These are phyloP conservation scores for Pythium sp. DNA, from an alignment of 352 stramenopile species.

Conservation along the genomic window DNA sequence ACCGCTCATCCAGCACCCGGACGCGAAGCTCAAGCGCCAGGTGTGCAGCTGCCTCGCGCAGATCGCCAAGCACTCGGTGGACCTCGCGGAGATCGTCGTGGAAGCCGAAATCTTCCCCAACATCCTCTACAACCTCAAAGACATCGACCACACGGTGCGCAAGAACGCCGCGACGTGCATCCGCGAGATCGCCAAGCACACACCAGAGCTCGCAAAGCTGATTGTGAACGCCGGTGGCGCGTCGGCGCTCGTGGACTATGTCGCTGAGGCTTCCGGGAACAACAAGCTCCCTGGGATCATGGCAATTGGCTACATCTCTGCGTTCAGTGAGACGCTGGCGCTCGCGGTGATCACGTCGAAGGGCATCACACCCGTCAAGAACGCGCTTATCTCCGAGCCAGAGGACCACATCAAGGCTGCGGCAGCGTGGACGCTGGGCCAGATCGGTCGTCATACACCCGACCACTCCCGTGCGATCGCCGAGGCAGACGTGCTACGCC, in stretches of 20 bases:
- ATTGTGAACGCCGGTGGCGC: constrained; percentile 95
- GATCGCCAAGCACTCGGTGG: constrained; percentile 95
- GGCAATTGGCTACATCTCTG: constrained; percentile 94
- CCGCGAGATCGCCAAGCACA: constrained; percentile 94
- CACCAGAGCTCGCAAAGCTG: constrained; percentile 93
- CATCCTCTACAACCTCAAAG: constrained; percentile 94
- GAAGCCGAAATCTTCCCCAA: constrained; percentile 96
- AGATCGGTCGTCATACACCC: constrained; percentile 93
- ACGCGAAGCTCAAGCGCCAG: constrained; percentile 93
- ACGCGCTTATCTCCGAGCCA: constrained; percentile 90
- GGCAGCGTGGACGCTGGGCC: constrained; percentile 93
- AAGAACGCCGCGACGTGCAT: constrained; percentile 96
- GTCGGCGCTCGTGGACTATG: constrained; percentile 92
- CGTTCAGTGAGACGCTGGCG: constrained; percentile 93
- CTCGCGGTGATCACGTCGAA: constrained; percentile 94
- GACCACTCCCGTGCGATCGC: constrained; percentile 91
- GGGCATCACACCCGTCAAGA: constrained; percentile 91
- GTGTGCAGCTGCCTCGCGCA: constrained; percentile 91
- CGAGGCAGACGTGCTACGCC: constrained; percentile 91
- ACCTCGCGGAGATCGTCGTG: constrained; percentile 94
- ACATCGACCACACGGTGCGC: constrained; percentile 93
- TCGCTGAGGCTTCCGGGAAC: constrained; percentile 88
- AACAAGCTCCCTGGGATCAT: constrained; percentile 95
- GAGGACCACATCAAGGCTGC: constrained; percentile 96
- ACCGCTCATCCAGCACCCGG: constrained; percentile 91